Percentiles rank a stretch among this genome's conserved stretches.
Conservation (phyloP, 1,284 basidiomycete species). For the Cutaneotrichosporon daszewskae region DNA sequence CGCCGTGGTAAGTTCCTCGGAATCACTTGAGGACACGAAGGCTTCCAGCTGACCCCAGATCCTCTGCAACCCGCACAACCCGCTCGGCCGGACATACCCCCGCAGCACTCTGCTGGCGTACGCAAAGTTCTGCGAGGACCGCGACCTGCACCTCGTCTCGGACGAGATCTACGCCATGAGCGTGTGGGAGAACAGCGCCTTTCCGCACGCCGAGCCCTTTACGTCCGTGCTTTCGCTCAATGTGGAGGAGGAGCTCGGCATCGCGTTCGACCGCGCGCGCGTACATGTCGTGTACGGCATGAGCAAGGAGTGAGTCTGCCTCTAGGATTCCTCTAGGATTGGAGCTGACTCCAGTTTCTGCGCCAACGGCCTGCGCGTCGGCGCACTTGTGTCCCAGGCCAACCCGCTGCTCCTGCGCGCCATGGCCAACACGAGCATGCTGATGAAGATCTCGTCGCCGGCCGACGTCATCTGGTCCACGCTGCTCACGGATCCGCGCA, state of each 20-base stretch:
- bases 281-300: slow-evolving; percentile 47
- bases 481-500: slow-evolving; percentile 25
- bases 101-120: slow-evolving; percentile 47
- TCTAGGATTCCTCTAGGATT: no score
- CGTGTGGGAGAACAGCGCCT: slow-evolving; percentile 37
- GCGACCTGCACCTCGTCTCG: slow-evolving; percentile 47
- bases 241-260: slow-evolving; percentile 43
- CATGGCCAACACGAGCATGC: slow-evolving; percentile 42
- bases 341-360: slow-evolving; percentile 42
- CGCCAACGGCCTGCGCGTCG: slow-evolving; percentile 49
- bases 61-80: slow-evolving; percentile 50
- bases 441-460: slow-evolving; percentile 44
- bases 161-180: slow-evolving; percentile 51
- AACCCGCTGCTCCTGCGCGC: slow-evolving; percentile 46
- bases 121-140: slow-evolving; percentile 47
- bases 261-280: slow-evolving; percentile 41
- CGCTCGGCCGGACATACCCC: slow-evolving; percentile 45
- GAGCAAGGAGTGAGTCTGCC: slow-evolving; percentile 43
- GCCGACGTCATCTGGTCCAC: slow-evolving; percentile 44
- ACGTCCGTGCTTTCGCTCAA: slow-evolving; percentile 47
- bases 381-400: slow-evolving; percentile 45
- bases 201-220: slow-evolving; percentile 37
- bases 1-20: slow-evolving; percentile 31
- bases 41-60: slow-evolving; percentile 24
- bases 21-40: no score